Conservation (phyloP, 352 stramenopile species). For the Phytophthora syringae region DNA sequence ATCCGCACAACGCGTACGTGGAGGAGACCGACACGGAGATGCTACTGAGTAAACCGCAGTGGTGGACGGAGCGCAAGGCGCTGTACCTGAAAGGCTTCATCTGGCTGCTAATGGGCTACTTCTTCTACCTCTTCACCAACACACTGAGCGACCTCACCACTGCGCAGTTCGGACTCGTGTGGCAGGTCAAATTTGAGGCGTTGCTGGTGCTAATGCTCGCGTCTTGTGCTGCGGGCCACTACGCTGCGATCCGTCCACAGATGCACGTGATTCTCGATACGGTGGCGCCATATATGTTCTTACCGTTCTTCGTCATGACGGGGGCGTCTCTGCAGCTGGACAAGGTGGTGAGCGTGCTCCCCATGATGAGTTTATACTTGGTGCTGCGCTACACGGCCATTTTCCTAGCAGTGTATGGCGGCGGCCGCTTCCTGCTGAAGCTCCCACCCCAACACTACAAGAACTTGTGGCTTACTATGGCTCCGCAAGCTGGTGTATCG, state of each 20-base stretch:
- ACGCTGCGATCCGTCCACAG: conserved; percentile 59
- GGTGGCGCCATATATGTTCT: conserved; percentile 68
- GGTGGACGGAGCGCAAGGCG: conserved; percentile 40
- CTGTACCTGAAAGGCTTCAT: conserved; percentile 69
- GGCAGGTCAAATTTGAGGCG: conserved; percentile 75
- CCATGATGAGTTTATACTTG: conserved; percentile 70
- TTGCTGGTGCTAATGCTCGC: conserved; percentile 69
- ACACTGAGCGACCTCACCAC: conserved; percentile 61
- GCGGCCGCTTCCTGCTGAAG: conserved; percentile 64
- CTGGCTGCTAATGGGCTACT: conserved; percentile 63
- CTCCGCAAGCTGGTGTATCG: conserved; percentile 66
- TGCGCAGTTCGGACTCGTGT: conserved; percentile 54
- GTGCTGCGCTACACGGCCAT: conserved; percentile 64
- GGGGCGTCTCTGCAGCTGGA: conserved; percentile 68
- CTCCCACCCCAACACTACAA: conserved; percentile 64
- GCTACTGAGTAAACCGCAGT: conserved; percentile 15
- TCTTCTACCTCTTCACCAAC: conserved; percentile 68
- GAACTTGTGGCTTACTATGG: conserved; percentile 76
- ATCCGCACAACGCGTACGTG: conserved; percentile 64
- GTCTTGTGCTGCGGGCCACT: conserved; percentile 65
- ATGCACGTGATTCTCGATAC: conserved; percentile 79
- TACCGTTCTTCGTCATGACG: conserved; percentile 82
- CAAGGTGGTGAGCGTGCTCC: conserved; percentile 61
- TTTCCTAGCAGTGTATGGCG: conserved; percentile 60
- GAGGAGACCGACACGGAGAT: conserved; percentile 38